These are phyloP conservation scores for Nitzschia palea DNA, from an alignment of 108 stramenopile genomes.

Conservation along the genomic window DNA sequence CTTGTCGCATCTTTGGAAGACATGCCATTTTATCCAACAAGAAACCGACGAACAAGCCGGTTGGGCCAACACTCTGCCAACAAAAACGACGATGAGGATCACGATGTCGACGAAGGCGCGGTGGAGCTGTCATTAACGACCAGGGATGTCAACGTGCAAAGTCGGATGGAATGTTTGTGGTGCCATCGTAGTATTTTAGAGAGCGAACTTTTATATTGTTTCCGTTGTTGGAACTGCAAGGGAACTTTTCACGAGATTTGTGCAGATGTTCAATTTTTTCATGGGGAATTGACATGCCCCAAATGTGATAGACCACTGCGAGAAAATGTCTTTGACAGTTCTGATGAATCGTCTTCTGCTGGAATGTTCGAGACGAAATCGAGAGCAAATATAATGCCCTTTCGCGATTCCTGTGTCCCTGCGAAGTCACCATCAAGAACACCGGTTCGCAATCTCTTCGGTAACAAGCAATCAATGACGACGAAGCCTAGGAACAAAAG, in stretches of 20 bases:
- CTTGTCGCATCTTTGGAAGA: conserved; percentile 14
- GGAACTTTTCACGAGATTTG: neutral
- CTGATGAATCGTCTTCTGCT: too few relatives aligned
- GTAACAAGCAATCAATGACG: too few relatives aligned
- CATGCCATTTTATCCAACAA: conserved; percentile 26
- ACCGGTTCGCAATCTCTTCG: too few relatives aligned
- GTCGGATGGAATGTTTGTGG: conserved; percentile 4
- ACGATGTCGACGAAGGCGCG: neutral
- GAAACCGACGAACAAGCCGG: conserved; percentile 6
- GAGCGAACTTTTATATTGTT: neutral
- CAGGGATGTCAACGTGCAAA: too few relatives aligned
- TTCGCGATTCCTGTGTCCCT: too few relatives aligned
- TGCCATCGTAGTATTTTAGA: neutral
- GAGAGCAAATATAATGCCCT: too few relatives aligned
- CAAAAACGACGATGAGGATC: neutral
- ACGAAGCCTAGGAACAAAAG: too few relatives aligned
- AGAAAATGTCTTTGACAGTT: too few relatives aligned
- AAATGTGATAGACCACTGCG: neutral
- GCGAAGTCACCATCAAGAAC: too few relatives aligned
- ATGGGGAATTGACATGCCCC: neutral
- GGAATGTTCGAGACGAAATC: too few relatives aligned
- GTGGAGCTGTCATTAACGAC: neutral
- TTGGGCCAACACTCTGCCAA: neutral
- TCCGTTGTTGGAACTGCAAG: neutral
- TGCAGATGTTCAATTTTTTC: neutral